These are phyloP conservation scores for Podosphaera aphanis DNA, from an alignment of 2,329 filamentous ascomycete species.

Conservation along the genomic window DNA sequence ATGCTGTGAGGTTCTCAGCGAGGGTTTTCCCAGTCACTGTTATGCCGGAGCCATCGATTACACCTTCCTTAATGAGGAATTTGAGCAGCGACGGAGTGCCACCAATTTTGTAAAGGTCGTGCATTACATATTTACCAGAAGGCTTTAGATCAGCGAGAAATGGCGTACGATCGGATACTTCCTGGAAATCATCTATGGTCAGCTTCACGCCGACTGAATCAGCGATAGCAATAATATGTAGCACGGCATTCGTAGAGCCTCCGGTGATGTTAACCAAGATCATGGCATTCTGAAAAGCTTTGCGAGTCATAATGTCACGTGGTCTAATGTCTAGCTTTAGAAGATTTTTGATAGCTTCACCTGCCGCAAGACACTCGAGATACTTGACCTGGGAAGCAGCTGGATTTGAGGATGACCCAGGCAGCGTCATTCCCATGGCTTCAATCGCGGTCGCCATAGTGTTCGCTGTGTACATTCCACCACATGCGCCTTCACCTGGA, in stretches of 20 bases:
- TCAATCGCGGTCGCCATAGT: constrained; percentile 57
- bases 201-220: constrained; percentile 62
- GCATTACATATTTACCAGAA: constrained; percentile 40
- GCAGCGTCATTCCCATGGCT: constrained; percentile 55
- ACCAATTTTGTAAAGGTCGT: constrained; percentile 30
- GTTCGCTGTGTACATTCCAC: constrained; percentile 66
- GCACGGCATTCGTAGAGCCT: constrained; percentile 66
- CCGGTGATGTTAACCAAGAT: constrained; percentile 60
- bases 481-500: constrained; percentile 61
- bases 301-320: constrained; percentile 53
- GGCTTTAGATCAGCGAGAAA: constrained; percentile 69
- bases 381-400: constrained; percentile 51
- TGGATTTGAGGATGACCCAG: constrained; percentile 58
- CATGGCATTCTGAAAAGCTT: constrained; percentile 73
- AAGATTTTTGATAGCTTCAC: constrained; percentile 49
- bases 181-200: constrained; percentile 69
- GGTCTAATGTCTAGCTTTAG: constrained; percentile 57
- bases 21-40: constrained; percentile 36
- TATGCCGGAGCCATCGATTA: constrained; percentile 34
- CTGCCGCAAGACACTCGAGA: constrained; percentile 48
- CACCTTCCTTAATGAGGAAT: constrained; percentile 30
- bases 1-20: constrained; percentile 32
- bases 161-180: constrained; percentile 54
- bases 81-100: constrained; percentile 34
- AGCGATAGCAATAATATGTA: constrained; percentile 66